A percentile compares a stretch with the other conserved stretches of the same genome.
Evolutionary conservation across 225 moss, liverwort and hornwort genomes (phyloP).

Genomic region (Asterella californica): DNA sequence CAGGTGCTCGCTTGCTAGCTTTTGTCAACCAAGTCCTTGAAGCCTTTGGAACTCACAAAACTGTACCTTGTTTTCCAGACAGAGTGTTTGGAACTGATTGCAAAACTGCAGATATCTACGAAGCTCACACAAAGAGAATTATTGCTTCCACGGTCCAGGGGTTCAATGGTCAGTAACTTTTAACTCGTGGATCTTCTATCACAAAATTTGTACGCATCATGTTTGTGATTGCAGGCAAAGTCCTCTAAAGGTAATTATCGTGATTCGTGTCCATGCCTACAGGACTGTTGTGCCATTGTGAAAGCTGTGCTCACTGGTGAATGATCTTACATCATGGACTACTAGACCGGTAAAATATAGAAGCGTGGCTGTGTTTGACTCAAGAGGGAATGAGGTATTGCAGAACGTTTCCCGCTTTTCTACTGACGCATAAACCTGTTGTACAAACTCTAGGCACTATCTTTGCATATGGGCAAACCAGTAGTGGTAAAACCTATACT

Average conservation of each 20-base stretch:
- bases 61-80: conserved; percentile 42
- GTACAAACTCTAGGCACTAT: conserved; percentile 60
- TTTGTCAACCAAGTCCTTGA: neutral
- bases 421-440: neutral
- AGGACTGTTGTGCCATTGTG: too few species aligned
- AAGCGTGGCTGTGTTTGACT: neutral
- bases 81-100: conserved; percentile 71
- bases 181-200: too few species aligned
- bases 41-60: neutral
- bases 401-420: neutral
- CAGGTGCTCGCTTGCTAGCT: neutral
- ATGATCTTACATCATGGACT: too few species aligned
- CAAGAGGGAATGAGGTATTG: neutral
- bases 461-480: conserved; percentile 97
- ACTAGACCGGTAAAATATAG: neutral
- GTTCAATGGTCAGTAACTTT: conserved; percentile 64
- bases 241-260: too few species aligned
- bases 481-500: conserved; percentile 94
- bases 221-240: too few species aligned
- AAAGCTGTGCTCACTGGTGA: too few species aligned
- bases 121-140: conserved; percentile 80
- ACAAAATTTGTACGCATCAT: neutral
- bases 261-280: too few species aligned
- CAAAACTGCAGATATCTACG: conserved; percentile 69
- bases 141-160: conserved; percentile 83